Conservation (phyloP, 169 alveolate species). For the Plasmodium cynomolgi region DNA sequence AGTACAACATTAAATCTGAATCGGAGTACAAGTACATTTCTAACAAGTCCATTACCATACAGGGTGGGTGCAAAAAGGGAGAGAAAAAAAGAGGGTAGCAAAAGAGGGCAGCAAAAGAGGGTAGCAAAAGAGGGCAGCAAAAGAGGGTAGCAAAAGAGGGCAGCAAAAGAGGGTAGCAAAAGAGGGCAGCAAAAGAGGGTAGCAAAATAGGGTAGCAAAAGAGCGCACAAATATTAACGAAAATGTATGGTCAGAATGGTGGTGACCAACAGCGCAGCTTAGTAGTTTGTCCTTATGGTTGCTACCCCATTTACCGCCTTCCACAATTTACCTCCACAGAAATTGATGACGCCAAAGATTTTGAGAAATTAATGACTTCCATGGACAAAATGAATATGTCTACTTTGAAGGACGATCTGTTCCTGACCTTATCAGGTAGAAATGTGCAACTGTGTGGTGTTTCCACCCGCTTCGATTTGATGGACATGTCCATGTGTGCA, state of each 20-base stretch:
- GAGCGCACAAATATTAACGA: neutral
- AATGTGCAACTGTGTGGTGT: neutral
- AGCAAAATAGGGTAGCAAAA: neutral
- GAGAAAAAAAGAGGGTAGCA: neutral
- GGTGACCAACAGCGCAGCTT: neutral
- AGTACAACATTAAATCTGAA: slow-evolving; percentile 54
- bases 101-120: neutral
- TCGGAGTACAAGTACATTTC: slow-evolving; percentile 43
- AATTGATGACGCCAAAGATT: slow-evolving; percentile 53
- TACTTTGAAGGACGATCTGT: slow-evolving; percentile 37
- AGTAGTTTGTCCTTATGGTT: neutral
- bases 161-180: neutral
- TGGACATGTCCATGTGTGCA: neutral
- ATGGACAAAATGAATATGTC: slow-evolving; percentile 67
- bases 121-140: neutral
- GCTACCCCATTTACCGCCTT: neutral
- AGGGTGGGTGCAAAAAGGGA: slow-evolving; percentile 17
- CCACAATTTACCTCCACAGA: slow-evolving; percentile 3
- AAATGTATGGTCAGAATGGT: neutral
- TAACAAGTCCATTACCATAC: slow-evolving; percentile 31
- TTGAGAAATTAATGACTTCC: slow-evolving; percentile 20
- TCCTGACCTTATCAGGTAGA: slow-evolving; percentile 52
- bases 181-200: neutral
- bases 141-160: neutral
- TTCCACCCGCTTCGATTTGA: neutral